phyloP scores from a whole-genome alignment of 768 basidiomycete species.

The Dendrothele bispora region DNA sequence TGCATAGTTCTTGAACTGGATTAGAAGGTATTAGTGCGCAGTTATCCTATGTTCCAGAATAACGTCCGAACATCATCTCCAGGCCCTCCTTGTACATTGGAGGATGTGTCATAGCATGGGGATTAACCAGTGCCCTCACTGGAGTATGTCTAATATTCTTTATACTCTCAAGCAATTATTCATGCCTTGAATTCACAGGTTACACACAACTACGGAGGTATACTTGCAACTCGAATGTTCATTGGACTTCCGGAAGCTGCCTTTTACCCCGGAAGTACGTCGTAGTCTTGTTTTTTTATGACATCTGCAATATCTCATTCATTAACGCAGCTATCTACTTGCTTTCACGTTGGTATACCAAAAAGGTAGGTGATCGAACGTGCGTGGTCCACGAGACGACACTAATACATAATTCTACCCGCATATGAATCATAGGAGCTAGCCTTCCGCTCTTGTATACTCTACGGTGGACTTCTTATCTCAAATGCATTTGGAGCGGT shows the following conservation, averaged over 20 bases:
- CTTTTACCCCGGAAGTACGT: constrained; percentile 60
- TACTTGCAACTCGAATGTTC: constrained; percentile 57
- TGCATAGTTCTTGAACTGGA: constrained; percentile 59
- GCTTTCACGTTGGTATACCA: constrained; percentile 58
- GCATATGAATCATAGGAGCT: too few species aligned
- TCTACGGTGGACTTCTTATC: constrained; percentile 59
- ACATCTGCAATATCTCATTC: not conserved
- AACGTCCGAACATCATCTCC: not conserved
- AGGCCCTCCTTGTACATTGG: constrained; percentile 68
- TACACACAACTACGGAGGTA: constrained; percentile 53
- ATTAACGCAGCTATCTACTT: constrained; percentile 31
- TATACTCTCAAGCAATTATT: not conserved
- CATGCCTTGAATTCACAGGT: constrained; percentile 31
- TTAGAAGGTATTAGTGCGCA: constrained; percentile 41
- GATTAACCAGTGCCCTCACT: constrained; percentile 60
- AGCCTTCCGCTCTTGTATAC: constrained; percentile 58
- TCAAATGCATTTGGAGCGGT: constrained; percentile 71
- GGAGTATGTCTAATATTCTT: constrained; percentile 40
- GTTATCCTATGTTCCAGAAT: not conserved
- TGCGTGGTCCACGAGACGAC: not conserved
- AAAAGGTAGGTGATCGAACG: constrained; percentile 37
- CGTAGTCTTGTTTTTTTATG: constrained; percentile 17
- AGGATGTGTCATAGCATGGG: constrained; percentile 60
- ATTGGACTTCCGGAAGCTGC: constrained; percentile 68
- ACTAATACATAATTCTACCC: too few species aligned